Evolutionary conservation across 129 eudicot species (phyloP).

Genomic region (Pseudognaphalium luteoalbum): DNA sequence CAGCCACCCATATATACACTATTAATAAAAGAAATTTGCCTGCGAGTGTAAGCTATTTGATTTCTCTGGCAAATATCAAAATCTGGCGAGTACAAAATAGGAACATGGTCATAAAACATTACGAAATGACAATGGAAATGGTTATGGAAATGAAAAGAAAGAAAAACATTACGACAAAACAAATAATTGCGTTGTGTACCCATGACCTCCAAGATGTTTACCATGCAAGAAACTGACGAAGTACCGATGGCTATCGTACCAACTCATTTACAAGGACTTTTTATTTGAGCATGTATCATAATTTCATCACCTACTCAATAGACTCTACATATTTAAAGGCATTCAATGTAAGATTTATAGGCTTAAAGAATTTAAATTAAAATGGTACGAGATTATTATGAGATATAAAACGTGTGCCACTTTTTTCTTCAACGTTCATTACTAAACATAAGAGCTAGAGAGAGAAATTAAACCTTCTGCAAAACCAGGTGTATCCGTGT

Average conservation of each 20-base stretch:
- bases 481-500: conserved; percentile 93
- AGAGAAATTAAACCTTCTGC: conserved; percentile 53
- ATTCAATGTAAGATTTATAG: neutral
- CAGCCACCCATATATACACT: neutral
- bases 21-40: too few species aligned
- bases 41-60: neutral
- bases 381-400: neutral
- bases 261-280: neutral
- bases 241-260: neutral
- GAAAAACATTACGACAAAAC: neutral
- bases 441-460: neutral
- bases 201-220: neutral
- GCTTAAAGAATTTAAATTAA: too few species aligned
- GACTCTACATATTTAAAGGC: neutral
- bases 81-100: neutral
- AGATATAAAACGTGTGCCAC: neutral
- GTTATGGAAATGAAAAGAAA: neutral
- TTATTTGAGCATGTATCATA: neutral
- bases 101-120: neutral
- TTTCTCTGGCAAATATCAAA: neutral
- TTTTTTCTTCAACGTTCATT: neutral
- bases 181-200: neutral
- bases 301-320: neutral
- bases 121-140: neutral
- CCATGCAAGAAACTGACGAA: neutral